These are phyloP conservation scores for Pyrenophora graminea DNA, from an alignment of 2,329 filamentous ascomycete genomes.

Conservation along the genomic window DNA sequence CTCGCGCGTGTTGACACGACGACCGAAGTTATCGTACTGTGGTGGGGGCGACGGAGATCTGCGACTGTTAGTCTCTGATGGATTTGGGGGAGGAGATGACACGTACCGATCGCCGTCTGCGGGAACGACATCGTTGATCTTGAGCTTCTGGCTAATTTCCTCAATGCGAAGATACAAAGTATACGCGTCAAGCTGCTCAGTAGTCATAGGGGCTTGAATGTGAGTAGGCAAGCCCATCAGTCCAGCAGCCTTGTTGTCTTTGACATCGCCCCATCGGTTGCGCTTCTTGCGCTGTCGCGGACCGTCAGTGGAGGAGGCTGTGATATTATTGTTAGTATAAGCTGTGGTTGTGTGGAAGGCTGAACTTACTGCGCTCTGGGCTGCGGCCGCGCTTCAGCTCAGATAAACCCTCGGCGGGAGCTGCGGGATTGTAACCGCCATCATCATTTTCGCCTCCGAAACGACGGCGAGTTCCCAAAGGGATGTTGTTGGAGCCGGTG, in stretches of 20 bases:
- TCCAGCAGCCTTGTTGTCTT: conserved; percentile 97
- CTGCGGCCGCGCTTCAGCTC: conserved; percentile 87
- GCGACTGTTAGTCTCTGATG: conserved; percentile 13
- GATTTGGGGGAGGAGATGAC: background rate
- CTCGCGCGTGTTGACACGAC: conserved; percentile 98
- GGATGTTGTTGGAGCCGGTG: conserved; percentile 98
- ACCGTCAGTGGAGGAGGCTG: conserved; percentile 62
- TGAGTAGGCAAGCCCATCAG: conserved; percentile 96
- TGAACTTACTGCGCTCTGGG: conserved; percentile 72
- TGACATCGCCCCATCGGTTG: conserved; percentile 96
- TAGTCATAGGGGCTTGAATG: conserved; percentile 97
- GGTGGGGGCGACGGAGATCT: conserved; percentile 95
- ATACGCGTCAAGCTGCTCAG: conserved; percentile 96
- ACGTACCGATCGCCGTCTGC: conserved; percentile 91
- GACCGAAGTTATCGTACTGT: conserved; percentile 98
- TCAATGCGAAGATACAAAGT: conserved; percentile 95
- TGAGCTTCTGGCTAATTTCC: conserved; percentile 98
- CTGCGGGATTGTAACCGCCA: conserved; percentile 52
- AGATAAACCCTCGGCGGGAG: conserved; percentile 51
- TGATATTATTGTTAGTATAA: conserved; percentile 20
- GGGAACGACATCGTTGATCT: conserved; percentile 98
- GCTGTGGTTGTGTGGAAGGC: background rate
- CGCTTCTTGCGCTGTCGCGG: conserved; percentile 93
- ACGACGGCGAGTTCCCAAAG: conserved; percentile 80
- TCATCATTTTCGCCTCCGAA: conserved; percentile 70